Percentiles rank a stretch among this genome's conserved stretches.
Evolutionary conservation across 2,329 filamentous ascomycete species (phyloP).

Genomic region (Colletotrichum liriopes): DNA sequence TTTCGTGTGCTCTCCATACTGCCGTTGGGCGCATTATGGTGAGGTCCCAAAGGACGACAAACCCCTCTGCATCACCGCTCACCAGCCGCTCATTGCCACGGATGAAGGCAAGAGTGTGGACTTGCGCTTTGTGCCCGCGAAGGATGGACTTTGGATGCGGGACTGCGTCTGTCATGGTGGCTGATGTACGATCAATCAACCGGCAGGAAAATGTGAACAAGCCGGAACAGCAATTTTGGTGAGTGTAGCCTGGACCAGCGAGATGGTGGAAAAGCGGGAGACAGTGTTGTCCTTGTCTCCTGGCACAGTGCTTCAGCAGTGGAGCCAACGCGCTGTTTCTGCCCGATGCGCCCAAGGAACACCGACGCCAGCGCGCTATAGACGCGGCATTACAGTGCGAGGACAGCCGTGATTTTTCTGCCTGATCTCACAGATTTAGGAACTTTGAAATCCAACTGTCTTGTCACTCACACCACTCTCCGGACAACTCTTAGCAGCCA

Average conservation of each 20-base stretch:
- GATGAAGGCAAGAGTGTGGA: constrained; percentile 84
- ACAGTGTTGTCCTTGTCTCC: background rate
- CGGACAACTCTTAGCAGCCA: background rate
- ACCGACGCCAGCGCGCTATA: background rate
- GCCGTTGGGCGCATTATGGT: constrained; percentile 84
- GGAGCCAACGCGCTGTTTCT: too few species aligned
- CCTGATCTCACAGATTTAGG: background rate
- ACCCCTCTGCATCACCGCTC: constrained; percentile 92
- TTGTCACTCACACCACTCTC: background rate
- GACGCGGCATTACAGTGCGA: background rate
- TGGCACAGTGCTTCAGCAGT: background rate
- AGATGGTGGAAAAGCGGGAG: background rate
- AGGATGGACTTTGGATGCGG: constrained; percentile 76
- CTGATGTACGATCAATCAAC: background rate
- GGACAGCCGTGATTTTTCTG: fast-evolving
- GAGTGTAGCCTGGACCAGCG: background rate
- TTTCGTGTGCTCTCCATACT: constrained; percentile 89
- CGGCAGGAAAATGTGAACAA: background rate
- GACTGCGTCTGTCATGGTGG: constrained; percentile 47
- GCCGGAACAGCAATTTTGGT: background rate
- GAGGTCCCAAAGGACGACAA: constrained; percentile 88
- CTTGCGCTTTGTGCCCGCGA: constrained; percentile 85
- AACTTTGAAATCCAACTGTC: background rate
- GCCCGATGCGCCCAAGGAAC: background rate
- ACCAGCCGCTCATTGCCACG: constrained; percentile 81